Evolutionary conservation across 768 basidiomycete genomes (phyloP).

Genomic region (Candolleomyces aberdarensis): DNA sequence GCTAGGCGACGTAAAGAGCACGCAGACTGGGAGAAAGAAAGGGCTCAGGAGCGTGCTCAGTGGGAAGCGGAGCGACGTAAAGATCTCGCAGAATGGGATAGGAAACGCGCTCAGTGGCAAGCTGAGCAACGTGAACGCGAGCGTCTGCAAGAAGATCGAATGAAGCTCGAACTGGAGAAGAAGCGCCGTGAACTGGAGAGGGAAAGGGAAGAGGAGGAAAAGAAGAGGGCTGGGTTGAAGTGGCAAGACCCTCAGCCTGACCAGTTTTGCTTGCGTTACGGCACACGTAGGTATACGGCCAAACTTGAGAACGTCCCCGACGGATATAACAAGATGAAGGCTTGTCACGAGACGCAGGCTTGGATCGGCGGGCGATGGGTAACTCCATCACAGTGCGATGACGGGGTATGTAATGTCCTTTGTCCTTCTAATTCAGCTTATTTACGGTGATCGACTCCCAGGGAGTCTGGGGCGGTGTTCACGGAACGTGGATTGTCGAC

Average conservation of each 20-base stretch:
- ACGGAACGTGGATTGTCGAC: neutral
- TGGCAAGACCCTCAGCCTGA: neutral
- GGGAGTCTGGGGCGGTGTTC: neutral
- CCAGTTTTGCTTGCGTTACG: neutral
- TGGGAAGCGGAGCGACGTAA: too few relatives aligned
- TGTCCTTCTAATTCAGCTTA: too few relatives aligned
- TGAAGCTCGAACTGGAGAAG: neutral
- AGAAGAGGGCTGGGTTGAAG: neutral
- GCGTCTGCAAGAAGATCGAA: neutral
- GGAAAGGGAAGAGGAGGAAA: neutral
- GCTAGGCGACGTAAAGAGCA: too few relatives aligned
- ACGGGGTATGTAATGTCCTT: neutral
- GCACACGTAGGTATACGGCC: neutral
- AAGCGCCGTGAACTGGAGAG: neutral
- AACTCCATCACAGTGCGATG: neutral
- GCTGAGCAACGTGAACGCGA: neutral
- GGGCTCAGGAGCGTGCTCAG: too few relatives aligned
- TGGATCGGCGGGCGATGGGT: neutral
- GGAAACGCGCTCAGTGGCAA: neutral
- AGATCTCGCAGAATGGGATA: too few relatives aligned
- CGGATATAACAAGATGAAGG: neutral
- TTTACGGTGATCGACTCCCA: neutral
- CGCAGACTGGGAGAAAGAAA: too few relatives aligned
- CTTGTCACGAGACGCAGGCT: neutral
- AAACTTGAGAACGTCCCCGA: constrained; percentile 1